Evolutionary conservation across 148 eudicot species (phyloP).

Genomic region (Rhododendron kiyosumense): DNA sequence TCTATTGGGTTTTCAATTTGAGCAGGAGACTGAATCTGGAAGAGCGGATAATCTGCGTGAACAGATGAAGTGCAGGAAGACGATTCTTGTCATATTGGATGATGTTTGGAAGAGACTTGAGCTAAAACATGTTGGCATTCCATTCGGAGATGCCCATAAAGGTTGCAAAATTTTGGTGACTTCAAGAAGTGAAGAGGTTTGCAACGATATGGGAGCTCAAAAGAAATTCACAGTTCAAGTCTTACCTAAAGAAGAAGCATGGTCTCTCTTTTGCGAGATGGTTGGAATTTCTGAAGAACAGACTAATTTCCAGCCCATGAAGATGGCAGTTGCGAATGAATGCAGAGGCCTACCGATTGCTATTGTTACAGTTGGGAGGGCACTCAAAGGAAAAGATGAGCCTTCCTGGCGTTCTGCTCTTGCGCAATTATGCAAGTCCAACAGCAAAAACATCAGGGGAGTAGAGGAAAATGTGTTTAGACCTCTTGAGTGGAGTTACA

Average conservation of each 20-base stretch:
- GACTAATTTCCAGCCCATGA: neutral
- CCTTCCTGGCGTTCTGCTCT: conserved; percentile 10
- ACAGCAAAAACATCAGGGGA: neutral
- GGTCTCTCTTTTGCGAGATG: conserved; percentile 30
- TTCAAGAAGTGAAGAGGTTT: conserved; percentile 30
- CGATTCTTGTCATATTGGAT: conserved; percentile 32
- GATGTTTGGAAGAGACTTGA: conserved; percentile 45
- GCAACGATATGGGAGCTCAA: conserved; percentile 25
- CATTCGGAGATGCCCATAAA: conserved; percentile 10
- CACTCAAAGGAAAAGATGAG: neutral
- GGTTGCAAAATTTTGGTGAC: conserved; percentile 31
- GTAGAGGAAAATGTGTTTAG: neutral
- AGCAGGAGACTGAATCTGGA: conserved; percentile 12
- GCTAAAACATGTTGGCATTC: conserved; percentile 24
- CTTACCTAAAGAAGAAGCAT: conserved; percentile 8
- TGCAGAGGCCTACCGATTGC: conserved; percentile 15
- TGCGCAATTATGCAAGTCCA: neutral
- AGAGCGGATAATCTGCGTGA: conserved; percentile 28
- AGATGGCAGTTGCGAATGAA: neutral
- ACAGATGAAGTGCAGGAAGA: conserved; percentile 18
- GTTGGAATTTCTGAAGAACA: conserved; percentile 12
- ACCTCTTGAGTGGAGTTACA: neutral
- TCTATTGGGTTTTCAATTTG: conserved; percentile 25
- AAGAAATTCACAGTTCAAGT: conserved; percentile 11
- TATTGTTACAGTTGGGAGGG: neutral